Conservation (phyloP, 2,329 filamentous ascomycete genomes). For the Purpureocillium lavendulum region DNA sequence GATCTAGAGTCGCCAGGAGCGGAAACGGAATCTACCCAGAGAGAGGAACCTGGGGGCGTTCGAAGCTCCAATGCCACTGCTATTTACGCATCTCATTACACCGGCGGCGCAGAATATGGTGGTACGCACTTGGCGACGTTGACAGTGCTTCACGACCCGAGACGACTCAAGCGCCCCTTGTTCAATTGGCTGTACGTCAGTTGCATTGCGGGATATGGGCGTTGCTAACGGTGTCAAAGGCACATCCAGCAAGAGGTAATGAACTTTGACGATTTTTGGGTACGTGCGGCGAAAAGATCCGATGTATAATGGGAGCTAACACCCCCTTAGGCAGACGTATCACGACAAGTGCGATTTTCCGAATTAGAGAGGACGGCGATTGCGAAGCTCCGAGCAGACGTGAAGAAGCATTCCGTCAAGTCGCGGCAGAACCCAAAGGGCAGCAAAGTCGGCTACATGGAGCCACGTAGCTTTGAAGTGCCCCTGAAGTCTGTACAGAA, state of each 20-base stretch:
- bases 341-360: slow-evolving; percentile 22
- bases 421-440: slow-evolving; percentile 27
- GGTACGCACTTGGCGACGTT: slow-evolving; percentile 25
- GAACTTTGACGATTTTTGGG: slow-evolving; percentile 34
- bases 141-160: slow-evolving; percentile 24
- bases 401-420: slow-evolving; percentile 28
- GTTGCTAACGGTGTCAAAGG: slow-evolving; percentile 13
- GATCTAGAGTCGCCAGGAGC: slow-evolving; percentile 18
- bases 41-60: slow-evolving; percentile 4
- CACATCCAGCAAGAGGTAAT: slow-evolving; percentile 30
- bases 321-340: slow-evolving; percentile 29
- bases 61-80: slow-evolving; percentile 11
- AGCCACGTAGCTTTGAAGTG: slow-evolving; percentile 29
- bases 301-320: no score
- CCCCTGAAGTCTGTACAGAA: slow-evolving; percentile 17
- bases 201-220: no score
- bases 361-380: slow-evolving; percentile 24
- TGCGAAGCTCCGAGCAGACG: slow-evolving; percentile 25
- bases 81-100: slow-evolving; percentile 27
- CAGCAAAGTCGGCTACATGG: slow-evolving; percentile 30
- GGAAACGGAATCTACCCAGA: slow-evolving; percentile 13
- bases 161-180: slow-evolving; percentile 21
- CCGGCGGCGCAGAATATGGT: slow-evolving; percentile 26
- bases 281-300: slow-evolving; percentile 14
- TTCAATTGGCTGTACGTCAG: slow-evolving; percentile 32